Conservation (phyloP, 106 monocot genomes). For the Allium sativum region DNA sequence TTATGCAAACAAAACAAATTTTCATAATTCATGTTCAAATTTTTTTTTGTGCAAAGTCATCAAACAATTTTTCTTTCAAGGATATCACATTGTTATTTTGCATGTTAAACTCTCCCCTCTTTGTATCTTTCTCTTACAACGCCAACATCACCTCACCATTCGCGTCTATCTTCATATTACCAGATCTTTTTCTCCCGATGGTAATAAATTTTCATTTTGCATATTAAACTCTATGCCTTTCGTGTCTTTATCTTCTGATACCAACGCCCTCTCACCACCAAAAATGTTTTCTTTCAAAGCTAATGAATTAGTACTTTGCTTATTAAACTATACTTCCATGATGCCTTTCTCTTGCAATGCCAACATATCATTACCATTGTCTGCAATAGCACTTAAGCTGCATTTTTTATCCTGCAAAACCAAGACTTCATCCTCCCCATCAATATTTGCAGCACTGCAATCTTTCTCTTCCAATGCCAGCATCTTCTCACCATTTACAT, state of each 20-base stretch:
- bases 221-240: not conserved
- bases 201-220: not conserved
- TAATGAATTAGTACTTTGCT: not conserved
- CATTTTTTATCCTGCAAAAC: not conserved
- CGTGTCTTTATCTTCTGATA: not conserved
- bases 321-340: not conserved
- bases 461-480: not conserved
- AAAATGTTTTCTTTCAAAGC: not conserved
- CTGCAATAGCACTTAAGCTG: not conserved
- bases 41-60: too few species aligned
- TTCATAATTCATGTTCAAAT: too few species aligned
- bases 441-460: not conserved
- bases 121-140: not conserved
- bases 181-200: not conserved
- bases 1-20: not conserved
- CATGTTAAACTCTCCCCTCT: not conserved
- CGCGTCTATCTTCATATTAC: not conserved
- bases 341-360: not conserved
- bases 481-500: not conserved
- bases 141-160: not conserved
- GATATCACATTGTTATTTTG: not conserved
- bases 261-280: not conserved
- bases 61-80: not conserved
- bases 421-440: not conserved
- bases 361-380: not conserved